phyloP scores from a whole-genome alignment of 306 rosid species.

The Argentina anserina region DNA sequence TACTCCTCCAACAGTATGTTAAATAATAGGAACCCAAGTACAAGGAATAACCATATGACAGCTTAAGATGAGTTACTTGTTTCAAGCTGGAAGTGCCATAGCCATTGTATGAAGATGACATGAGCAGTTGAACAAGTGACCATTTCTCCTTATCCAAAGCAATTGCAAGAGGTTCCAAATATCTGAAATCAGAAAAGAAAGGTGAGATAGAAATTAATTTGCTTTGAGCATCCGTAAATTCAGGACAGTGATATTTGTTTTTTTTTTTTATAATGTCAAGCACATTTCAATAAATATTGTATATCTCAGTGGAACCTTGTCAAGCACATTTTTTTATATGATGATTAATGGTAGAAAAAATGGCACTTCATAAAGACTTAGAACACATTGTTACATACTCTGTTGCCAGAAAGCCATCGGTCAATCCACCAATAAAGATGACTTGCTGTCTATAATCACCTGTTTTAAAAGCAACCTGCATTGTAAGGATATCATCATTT shows the following conservation, averaged over 20 bases:
- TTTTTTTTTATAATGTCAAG: too few relatives aligned
- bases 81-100: conserved; percentile 94
- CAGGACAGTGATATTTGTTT: background rate
- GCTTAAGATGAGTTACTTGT: conserved; percentile 50
- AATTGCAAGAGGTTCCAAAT: conserved; percentile 92
- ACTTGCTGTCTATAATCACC: conserved; percentile 88
- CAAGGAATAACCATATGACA: background rate
- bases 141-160: conserved; percentile 90
- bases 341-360: conserved; percentile 6
- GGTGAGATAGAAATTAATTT: conserved; percentile 1
- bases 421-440: conserved; percentile 89
- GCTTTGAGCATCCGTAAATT: background rate
- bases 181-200: conserved; percentile 47
- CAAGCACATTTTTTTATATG: too few relatives aligned
- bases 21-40: background rate
- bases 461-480: conserved; percentile 93
- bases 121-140: conserved; percentile 95
- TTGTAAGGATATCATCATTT: conserved; percentile 12
- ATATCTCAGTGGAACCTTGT: too few relatives aligned
- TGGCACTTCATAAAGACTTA: background rate
- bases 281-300: too few relatives aligned
- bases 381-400: conserved; percentile 45
- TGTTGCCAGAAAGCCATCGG: conserved; percentile 91
- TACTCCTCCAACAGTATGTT: background rate
- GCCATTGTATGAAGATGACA: conserved; percentile 92